A percentile compares a stretch with the other conserved stretches of the same genome.
phyloP scores from a whole-genome alignment of 257 asterid species.

The Rubia yunnanensis region DNA sequence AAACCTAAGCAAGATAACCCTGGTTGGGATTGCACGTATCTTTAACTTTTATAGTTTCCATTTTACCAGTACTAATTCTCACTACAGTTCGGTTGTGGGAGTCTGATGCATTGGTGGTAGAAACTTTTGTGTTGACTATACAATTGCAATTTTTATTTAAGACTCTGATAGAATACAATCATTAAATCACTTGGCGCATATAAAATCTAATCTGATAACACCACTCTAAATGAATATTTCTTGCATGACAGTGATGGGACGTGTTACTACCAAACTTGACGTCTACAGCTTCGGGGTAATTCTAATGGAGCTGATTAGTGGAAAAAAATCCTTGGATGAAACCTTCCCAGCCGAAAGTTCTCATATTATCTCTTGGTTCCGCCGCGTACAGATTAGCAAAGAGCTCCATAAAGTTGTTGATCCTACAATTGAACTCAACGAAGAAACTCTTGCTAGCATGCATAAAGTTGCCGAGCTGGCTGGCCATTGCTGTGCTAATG shows the following conservation, averaged over 20 bases:
- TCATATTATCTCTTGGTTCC: constrained; percentile 81
- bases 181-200: not conserved
- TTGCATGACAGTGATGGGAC: constrained; percentile 51
- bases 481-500: constrained; percentile 74
- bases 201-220: not conserved
- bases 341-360: constrained; percentile 48
- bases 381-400: constrained; percentile 50
- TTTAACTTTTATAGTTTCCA: not conserved
- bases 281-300: constrained; percentile 80
- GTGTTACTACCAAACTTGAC: constrained; percentile 78
- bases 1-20: not conserved
- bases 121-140: not conserved
- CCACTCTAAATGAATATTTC: not conserved
- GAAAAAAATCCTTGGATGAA: constrained; percentile 62
- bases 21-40: not conserved
- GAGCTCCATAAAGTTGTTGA: constrained; percentile 52
- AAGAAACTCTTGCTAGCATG: constrained; percentile 52
- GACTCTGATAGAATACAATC: no score
- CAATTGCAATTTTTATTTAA: not conserved
- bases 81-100: not conserved
- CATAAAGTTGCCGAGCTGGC: constrained; percentile 69
- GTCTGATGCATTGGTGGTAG: not conserved
- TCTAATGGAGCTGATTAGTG: constrained; percentile 75
- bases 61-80: not conserved
- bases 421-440: constrained; percentile 42